Conservation (phyloP, 306 rosid genomes). For the Pyrus bretschneideri region DNA sequence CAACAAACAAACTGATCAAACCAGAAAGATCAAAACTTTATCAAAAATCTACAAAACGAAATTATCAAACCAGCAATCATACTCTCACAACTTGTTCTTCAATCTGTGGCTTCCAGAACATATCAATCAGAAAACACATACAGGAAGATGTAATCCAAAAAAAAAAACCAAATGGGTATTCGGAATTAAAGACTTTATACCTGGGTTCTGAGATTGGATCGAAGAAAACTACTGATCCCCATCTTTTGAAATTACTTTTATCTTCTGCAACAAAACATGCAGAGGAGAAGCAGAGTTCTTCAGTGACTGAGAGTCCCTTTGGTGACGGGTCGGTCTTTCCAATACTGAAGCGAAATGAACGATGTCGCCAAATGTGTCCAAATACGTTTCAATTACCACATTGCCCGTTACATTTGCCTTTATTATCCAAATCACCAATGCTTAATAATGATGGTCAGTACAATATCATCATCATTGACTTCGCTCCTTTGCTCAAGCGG, state of each 20-base stretch:
- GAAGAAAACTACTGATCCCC: constrained; percentile 31
- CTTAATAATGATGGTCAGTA: not conserved
- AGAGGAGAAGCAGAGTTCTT: not conserved
- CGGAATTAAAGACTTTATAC: constrained; percentile 15
- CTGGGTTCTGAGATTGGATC: constrained; percentile 36
- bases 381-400: not conserved
- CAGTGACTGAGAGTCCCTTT: not conserved
- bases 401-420: not conserved
- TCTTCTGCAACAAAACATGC: not conserved
- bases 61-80: not conserved
- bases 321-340: not conserved
- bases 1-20: not conserved
- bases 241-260: not conserved
- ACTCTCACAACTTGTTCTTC: not conserved
- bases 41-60: not conserved
- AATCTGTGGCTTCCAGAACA: not conserved
- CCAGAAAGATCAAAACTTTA: not conserved
- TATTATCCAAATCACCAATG: not conserved
- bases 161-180: not conserved
- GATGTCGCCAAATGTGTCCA: not conserved
- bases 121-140: not conserved
- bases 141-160: not conserved
- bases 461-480: too few relatives aligned
- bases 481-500: not conserved
- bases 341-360: not conserved